Conservation (phyloP, 805 yeast genomes). For the Zygotorulaspora danielsina region DNA sequence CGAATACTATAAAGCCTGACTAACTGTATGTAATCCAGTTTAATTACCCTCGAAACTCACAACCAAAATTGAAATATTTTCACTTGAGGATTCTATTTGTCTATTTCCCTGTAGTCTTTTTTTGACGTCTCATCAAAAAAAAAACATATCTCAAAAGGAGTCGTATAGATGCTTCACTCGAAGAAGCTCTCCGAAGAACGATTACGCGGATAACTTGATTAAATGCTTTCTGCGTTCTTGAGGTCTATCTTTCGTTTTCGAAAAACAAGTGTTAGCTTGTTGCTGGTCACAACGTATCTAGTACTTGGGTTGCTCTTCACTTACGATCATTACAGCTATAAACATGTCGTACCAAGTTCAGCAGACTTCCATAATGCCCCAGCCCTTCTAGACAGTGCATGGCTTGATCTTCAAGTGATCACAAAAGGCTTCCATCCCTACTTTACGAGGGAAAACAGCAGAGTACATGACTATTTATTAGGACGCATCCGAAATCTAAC, state of each 20-base stretch:
- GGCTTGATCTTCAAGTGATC: constrained; percentile 70
- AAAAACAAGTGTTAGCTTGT: constrained; percentile 61
- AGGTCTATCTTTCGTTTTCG: constrained; percentile 64
- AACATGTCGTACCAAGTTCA: constrained; percentile 17
- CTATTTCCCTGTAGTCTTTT: too few species aligned
- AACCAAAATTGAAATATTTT: too few species aligned
- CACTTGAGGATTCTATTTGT: too few species aligned
- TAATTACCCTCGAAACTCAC: too few species aligned
- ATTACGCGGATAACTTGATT: too few species aligned
- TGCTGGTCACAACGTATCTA: constrained; percentile 47
- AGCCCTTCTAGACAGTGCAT: constrained; percentile 39
- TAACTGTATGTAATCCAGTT: not conserved
- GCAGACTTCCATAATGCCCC: constrained; percentile 42
- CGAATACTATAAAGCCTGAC: not conserved
- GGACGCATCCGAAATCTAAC: constrained; percentile 40
- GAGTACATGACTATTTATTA: constrained; percentile 63
- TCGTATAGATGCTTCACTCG: too few species aligned
- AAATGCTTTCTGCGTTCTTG: constrained; percentile 26
- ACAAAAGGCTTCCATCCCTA: constrained; percentile 72
- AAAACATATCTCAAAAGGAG: too few species aligned
- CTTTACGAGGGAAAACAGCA: constrained; percentile 69
- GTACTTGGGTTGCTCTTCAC: constrained; percentile 39
- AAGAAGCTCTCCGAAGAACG: too few species aligned
- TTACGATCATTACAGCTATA: constrained; percentile 20
- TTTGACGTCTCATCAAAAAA: too few species aligned